Percentiles rank a stretch among this genome's conserved stretches.
These are phyloP conservation scores for Aspergillus sclerotioniger DNA, from an alignment of 495 filamentous ascomycete genomes.

Conservation along the genomic window DNA sequence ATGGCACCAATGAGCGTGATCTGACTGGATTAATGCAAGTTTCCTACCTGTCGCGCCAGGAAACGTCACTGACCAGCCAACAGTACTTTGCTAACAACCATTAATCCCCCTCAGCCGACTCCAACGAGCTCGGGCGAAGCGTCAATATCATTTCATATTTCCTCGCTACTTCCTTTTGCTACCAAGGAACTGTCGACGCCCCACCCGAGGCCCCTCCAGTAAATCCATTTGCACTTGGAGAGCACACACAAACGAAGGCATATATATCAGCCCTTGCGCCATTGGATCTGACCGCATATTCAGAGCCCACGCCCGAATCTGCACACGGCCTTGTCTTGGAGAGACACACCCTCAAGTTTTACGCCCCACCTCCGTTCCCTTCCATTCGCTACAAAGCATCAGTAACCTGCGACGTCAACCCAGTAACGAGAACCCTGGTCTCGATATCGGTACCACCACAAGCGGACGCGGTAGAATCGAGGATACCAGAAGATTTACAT, in stretches of 20 bases:
- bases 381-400: slow-evolving; percentile 33
- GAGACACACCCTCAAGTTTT: slow-evolving; percentile 38
- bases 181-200: slow-evolving; percentile 26
- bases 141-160: slow-evolving; percentile 40
- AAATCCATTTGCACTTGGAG: slow-evolving; percentile 39
- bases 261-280: slow-evolving; percentile 42
- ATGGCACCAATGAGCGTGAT: slow-evolving; percentile 23
- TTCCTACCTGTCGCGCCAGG: neutral
- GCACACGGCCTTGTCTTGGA: slow-evolving; percentile 25
- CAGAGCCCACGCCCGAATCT: slow-evolving; percentile 19
- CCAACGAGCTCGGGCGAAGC: slow-evolving; percentile 12
- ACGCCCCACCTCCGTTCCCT: slow-evolving; percentile 39
- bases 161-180: slow-evolving; percentile 42
- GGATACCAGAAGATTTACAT: slow-evolving; percentile 33
- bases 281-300: slow-evolving; percentile 31
- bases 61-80: slow-evolving; percentile 16
- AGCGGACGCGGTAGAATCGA: slow-evolving; percentile 22
- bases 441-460: slow-evolving; percentile 31
- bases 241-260: slow-evolving; percentile 26
- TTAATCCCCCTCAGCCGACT: slow-evolving; percentile 25
- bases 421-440: slow-evolving; percentile 34
- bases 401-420: slow-evolving; percentile 41
- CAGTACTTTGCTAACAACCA: slow-evolving; percentile 28
- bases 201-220: slow-evolving; percentile 27
- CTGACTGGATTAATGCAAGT: slow-evolving; percentile 35